Evolutionary conservation across 2,329 filamentous ascomycete species (phyloP).

Genomic region (Microdochium nivale): DNA sequence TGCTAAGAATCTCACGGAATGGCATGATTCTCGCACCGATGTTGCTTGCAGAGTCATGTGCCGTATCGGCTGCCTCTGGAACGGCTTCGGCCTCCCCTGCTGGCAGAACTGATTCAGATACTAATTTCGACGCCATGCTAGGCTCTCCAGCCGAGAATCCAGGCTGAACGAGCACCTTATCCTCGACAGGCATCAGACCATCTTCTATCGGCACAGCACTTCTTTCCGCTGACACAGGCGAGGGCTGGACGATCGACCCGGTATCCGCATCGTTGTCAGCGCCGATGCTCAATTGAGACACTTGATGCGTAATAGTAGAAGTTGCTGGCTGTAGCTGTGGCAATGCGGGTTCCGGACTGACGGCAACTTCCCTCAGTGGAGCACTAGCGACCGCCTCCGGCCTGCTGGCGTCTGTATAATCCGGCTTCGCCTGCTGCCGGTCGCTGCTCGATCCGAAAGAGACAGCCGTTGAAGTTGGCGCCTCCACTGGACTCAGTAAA

Average conservation of each 20-base stretch:
- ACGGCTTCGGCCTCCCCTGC: background rate
- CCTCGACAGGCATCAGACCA: background rate
- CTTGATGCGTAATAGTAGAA: constrained; percentile 21
- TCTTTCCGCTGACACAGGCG: constrained; percentile 26
- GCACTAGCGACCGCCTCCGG: background rate
- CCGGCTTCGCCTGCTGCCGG: background rate
- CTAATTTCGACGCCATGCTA: background rate
- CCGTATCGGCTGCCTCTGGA: constrained; percentile 7
- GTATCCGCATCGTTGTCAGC: constrained; percentile 16
- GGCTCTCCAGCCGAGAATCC: background rate
- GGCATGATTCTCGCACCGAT: constrained; percentile 34
- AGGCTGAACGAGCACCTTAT: background rate
- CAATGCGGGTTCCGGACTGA: background rate
- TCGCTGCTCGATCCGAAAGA: constrained; percentile 1
- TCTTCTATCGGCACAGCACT: constrained; percentile 5
- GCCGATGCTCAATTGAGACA: constrained; percentile 26
- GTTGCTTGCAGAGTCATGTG: constrained; percentile 6
- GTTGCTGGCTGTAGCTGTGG: background rate
- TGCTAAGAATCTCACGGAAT: constrained; percentile 70
- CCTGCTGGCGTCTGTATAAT: background rate
- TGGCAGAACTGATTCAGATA: background rate
- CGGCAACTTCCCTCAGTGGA: background rate
- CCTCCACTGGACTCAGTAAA: constrained; percentile 5
- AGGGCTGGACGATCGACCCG: constrained; percentile 27
- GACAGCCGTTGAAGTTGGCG: constrained; percentile 2